phyloP scores from a whole-genome alignment of 352 stramenopile genomes.

The Pythium apleroticum region DNA sequence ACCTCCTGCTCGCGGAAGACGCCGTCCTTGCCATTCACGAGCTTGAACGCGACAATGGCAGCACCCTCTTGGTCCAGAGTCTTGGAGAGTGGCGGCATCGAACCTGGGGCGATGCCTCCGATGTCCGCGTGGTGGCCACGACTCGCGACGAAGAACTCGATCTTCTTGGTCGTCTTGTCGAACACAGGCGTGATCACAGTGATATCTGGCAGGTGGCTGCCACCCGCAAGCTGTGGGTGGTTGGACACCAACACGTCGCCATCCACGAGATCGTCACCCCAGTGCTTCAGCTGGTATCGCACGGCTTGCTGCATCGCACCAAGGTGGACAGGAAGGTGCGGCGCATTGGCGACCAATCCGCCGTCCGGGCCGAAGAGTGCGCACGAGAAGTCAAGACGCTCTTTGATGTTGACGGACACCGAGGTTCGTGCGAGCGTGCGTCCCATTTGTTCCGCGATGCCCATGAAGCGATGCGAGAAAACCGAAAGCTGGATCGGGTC shows the following conservation, averaged over 20 bases:
- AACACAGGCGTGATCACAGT: constrained; percentile 99
- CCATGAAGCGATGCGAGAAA: constrained; percentile 99
- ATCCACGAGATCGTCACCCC: constrained; percentile 90
- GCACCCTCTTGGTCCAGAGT: constrained; percentile 97
- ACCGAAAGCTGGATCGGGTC: constrained; percentile 97
- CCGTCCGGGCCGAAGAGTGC: constrained; percentile 97
- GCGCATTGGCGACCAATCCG: constrained; percentile 98
- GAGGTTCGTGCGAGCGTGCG: constrained; percentile 95
- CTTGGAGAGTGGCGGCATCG: constrained; percentile 96
- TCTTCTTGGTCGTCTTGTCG: constrained; percentile 81
- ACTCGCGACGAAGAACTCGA: constrained; percentile 98
- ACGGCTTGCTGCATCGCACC: constrained; percentile 98
- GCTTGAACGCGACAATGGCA: constrained; percentile 99
- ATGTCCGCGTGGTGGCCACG: constrained; percentile 98
- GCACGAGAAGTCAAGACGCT: constrained; percentile 98
- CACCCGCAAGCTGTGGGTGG: constrained; percentile 97
- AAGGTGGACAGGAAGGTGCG: constrained; percentile 98
- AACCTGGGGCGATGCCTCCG: constrained; percentile 94
- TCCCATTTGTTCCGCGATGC: constrained; percentile 99
- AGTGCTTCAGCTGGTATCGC: constrained; percentile 91
- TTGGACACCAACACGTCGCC: constrained; percentile 99
- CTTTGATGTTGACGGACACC: constrained; percentile 99
- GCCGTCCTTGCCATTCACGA: constrained; percentile 92
- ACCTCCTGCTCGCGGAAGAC: constrained; percentile 97
- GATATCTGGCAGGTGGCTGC: constrained; percentile 98